Percentiles rank a stretch among this genome's conserved stretches.
Evolutionary conservation across 208 protist species (phyloP).

Genomic region (Novymonas esmeraldas): DNA sequence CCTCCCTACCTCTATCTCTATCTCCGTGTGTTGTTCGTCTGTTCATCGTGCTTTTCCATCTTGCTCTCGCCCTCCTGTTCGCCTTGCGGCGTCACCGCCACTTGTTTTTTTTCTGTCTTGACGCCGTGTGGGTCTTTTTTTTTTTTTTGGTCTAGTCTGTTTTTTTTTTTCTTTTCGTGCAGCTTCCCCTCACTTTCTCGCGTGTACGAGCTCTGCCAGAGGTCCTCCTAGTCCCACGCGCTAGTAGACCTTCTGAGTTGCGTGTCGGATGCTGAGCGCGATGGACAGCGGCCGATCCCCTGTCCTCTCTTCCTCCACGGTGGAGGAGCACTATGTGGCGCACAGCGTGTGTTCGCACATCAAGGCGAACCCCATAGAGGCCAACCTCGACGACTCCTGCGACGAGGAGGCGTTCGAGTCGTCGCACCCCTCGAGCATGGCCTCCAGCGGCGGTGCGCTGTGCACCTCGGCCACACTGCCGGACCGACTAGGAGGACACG

Average conservation of each 20-base stretch:
- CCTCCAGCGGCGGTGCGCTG: slow-evolving; percentile 11
- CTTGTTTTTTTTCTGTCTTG: too few relatives aligned
- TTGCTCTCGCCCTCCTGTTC: too few relatives aligned
- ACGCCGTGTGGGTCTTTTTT: too few relatives aligned
- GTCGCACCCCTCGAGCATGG: slow-evolving; percentile 14
- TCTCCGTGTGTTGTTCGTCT: too few relatives aligned
- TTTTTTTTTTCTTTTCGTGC: neutral
- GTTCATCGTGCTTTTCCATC: too few relatives aligned
- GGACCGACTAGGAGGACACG: neutral
- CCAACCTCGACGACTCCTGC: slow-evolving; percentile 10
- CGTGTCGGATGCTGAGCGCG: slow-evolving; percentile 1
- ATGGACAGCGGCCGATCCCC: neutral
- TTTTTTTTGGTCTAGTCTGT: neutral
- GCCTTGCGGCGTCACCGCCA: too few relatives aligned
- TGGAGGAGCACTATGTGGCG: slow-evolving; percentile 9
- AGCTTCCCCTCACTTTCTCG: too few relatives aligned
- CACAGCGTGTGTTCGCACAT: neutral
- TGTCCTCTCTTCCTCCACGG: neutral
- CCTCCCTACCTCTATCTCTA: too few relatives aligned
- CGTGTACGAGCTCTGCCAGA: too few relatives aligned
- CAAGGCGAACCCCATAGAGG: slow-evolving; percentile 17
- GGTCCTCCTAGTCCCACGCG: too few relatives aligned
- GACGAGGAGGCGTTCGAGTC: slow-evolving; percentile 6
- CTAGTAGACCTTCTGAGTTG: too few relatives aligned
- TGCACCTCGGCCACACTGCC: neutral